These are phyloP conservation scores for Plasmodium ovale DNA, from an alignment of 169 alveolate genomes.

Conservation along the genomic window DNA sequence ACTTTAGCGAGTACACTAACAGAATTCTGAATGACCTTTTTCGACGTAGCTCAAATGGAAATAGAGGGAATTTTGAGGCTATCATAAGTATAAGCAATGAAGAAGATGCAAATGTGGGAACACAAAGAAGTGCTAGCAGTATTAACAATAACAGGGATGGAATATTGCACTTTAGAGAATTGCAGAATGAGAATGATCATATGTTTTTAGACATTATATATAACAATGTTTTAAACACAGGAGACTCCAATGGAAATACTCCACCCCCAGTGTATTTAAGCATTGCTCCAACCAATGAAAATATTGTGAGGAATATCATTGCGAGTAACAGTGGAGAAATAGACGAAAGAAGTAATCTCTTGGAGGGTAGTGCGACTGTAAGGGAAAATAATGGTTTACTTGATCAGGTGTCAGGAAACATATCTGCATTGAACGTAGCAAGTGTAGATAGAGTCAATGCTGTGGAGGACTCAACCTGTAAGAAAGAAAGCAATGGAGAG, in stretches of 20 bases:
- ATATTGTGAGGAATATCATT: neutral
- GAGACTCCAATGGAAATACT: slow-evolving; percentile 10
- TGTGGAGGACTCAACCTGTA: neutral
- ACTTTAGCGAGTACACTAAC: neutral
- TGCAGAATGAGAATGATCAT: neutral
- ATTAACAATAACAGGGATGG: neutral
- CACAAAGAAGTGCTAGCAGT: neutral
- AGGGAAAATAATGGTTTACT: neutral
- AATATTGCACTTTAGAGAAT: neutral
- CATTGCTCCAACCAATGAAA: neutral
- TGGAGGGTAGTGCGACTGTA: neutral
- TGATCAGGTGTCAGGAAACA: too few species aligned
- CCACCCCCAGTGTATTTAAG: neutral
- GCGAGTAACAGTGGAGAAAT: too few species aligned
- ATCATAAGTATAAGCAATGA: neutral
- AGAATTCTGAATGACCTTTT: slow-evolving; percentile 9
- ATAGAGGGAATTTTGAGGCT: neutral
- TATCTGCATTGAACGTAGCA: neutral
- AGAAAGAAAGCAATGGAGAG: neutral
- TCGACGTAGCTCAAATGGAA: slow-evolving; percentile 1
- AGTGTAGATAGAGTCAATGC: neutral
- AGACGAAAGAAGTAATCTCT: neutral
- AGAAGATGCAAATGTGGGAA: neutral
- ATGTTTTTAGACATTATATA: slow-evolving; percentile 30
- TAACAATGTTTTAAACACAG: slow-evolving; percentile 21